These are phyloP conservation scores for Alternaria viburni DNA, from an alignment of 2,329 filamentous ascomycete species.

Conservation along the genomic window DNA sequence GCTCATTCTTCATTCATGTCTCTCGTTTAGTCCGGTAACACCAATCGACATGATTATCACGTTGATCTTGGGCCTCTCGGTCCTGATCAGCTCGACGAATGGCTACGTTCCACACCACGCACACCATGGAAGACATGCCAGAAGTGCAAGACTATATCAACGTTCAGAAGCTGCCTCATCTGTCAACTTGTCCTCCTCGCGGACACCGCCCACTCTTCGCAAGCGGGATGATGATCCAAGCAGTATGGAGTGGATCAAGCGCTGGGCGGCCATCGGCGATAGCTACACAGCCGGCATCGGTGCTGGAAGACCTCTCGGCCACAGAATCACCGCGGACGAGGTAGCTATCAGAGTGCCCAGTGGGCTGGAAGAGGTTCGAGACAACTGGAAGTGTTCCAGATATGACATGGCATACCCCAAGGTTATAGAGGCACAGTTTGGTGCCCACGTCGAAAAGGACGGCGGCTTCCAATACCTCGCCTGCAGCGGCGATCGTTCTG, in stretches of 20 bases:
- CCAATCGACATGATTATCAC: not conserved
- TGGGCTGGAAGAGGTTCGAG: not conserved
- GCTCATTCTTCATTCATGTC: not conserved
- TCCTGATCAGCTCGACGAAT: not conserved
- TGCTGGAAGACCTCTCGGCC: slow-evolving; percentile 1
- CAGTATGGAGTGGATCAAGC: slow-evolving; percentile 4
- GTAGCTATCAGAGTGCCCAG: not conserved
- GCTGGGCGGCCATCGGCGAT: slow-evolving; percentile 6
- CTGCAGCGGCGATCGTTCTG: slow-evolving; percentile 6
- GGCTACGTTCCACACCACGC: not conserved
- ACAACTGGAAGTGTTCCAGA: slow-evolving; percentile 3
- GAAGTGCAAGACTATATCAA: not conserved
- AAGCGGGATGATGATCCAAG: not conserved
- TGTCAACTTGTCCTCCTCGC: not conserved
- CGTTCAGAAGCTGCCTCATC: not conserved
- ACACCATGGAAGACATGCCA: not conserved
- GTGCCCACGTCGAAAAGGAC: slow-evolving; percentile 1
- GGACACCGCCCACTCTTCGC: not conserved
- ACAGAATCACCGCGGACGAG: not conserved
- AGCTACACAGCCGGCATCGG: slow-evolving; percentile 4
- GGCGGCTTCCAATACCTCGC: slow-evolving; percentile 9
- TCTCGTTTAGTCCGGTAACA: not conserved
- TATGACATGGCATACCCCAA: slow-evolving; percentile 7
- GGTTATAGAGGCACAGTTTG: slow-evolving; percentile 6
- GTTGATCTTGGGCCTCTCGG: not conserved